Conservation (phyloP, 2,329 filamentous ascomycete genomes). For the Eutypa lata region DNA sequence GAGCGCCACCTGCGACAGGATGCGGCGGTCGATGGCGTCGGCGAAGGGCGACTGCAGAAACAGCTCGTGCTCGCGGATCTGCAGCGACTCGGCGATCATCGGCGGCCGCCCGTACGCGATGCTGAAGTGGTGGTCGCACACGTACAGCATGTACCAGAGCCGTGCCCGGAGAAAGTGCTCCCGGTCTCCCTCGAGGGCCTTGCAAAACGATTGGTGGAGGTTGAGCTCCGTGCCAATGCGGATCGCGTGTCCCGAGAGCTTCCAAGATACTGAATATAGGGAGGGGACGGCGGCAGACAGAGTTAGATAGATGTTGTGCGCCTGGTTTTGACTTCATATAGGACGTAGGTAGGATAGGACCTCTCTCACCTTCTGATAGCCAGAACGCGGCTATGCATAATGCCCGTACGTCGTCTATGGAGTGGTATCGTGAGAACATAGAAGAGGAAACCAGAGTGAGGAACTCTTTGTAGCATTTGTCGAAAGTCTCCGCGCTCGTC, state of each 20-base stretch:
- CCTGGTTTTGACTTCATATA: no score
- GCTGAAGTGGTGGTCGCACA: slow-evolving; percentile 31
- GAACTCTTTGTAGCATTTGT: slow-evolving; percentile 55
- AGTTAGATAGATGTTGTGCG: no score
- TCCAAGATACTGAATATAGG: slow-evolving; percentile 51
- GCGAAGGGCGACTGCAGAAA: slow-evolving; percentile 21
- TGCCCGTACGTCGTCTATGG: slow-evolving; percentile 55
- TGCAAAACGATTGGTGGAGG: slow-evolving; percentile 50
- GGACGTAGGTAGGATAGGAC: no score
- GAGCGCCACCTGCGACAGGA: slow-evolving; percentile 18
- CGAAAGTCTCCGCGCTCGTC: slow-evolving; percentile 47
- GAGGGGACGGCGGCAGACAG: no score
- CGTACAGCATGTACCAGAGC: slow-evolving; percentile 51
- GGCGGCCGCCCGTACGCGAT: slow-evolving; percentile 30
- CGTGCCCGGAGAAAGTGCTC: slow-evolving; percentile 53
- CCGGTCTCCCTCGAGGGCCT: slow-evolving; percentile 41
- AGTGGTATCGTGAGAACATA: slow-evolving; percentile 56
- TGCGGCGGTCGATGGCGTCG: slow-evolving; percentile 14
- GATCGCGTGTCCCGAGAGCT: slow-evolving; percentile 55
- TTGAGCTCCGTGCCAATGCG: slow-evolving; percentile 56
- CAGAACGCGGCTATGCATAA: slow-evolving; percentile 62
- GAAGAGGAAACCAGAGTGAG: slow-evolving; percentile 52
- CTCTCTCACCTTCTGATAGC: slow-evolving; percentile 45
- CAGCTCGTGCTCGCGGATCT: slow-evolving; percentile 21
- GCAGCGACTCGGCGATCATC: slow-evolving; percentile 18